These are phyloP conservation scores for Irpex sp. DNA, from an alignment of 1,284 basidiomycete genomes.

Conservation along the genomic window DNA sequence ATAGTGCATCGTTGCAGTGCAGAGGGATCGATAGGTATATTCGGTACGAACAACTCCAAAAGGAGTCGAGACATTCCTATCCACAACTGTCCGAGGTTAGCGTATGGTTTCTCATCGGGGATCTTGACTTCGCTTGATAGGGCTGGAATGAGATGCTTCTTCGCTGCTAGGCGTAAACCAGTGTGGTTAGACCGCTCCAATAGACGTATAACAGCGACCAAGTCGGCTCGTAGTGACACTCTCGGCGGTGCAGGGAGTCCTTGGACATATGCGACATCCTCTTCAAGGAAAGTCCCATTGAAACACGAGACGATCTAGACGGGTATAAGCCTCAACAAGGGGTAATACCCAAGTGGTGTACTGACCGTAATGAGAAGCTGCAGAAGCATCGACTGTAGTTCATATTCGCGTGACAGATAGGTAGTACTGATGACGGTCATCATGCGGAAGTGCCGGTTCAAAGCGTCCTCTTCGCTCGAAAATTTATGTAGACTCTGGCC, in stretches of 20 bases:
- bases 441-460: slow-evolving; percentile 19
- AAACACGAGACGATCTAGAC: slow-evolving; percentile 40
- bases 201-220: slow-evolving; percentile 4
- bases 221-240: neutral
- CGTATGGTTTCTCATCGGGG: neutral
- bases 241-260: neutral
- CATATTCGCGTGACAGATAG: slow-evolving; percentile 8
- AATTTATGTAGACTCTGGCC: slow-evolving; percentile 18
- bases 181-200: slow-evolving; percentile 11
- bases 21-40: slow-evolving; percentile 86
- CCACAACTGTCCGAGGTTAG: slow-evolving; percentile 56
- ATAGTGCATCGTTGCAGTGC: slow-evolving; percentile 57
- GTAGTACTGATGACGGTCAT: neutral
- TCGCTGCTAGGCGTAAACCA: slow-evolving; percentile 10
- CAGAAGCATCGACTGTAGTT: slow-evolving; percentile 13
- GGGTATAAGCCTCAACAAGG: neutral
- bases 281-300: slow-evolving; percentile 32
- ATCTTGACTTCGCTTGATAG: neutral
- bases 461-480: slow-evolving; percentile 15
- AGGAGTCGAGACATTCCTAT: slow-evolving; percentile 59
- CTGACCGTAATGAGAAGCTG: slow-evolving; percentile 19
- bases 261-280: neutral
- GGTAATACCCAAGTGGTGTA: neutral
- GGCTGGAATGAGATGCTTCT: slow-evolving; percentile 11
- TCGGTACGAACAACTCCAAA: slow-evolving; percentile 79